Base-by-base conservation (phyloP, 2,329 filamentous ascomycete genomes). In the Pseudomassariella vexata region DNA sequence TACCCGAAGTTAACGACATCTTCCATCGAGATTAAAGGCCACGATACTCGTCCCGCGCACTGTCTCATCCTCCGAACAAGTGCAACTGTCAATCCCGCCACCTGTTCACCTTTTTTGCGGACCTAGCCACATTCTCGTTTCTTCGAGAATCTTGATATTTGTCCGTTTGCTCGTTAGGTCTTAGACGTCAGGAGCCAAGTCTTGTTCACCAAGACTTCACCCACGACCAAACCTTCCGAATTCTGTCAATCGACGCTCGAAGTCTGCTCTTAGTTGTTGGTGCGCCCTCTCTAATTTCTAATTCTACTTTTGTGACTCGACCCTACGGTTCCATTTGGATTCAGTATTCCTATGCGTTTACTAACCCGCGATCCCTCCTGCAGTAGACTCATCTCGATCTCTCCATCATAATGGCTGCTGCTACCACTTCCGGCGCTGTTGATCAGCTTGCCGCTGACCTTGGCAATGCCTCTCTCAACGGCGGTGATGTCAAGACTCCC, bases 371-470 rank as follows among this genome's bases (percentile, higher is more conserved):
- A 25, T 21, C 25, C 25, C 19, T 25, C 32, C 24, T 10, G 27
- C 28, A 23, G 22, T 30, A 34, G 16, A 25, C 20, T 17, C 12
- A 32, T 38, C 49, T 42, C 34, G 46, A 42, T 47, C 36, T 45
- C 31, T 42, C 30, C 34, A 36, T 41, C 48, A 50, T 45, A 63
- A 82, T 83, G 76, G 70, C 76, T 65, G 67, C 71, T 57, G 62
- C 73, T 63, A 62, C 68, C 59, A 57, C 68, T 49, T 57, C 68
- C 53, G 65, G 66, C 63, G 74, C 75, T 77, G 76, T 82, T 70
- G 82, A 85, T 53, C 84, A 87, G 81, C 83, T 88, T 63, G 76
- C 80, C 68, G 70, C 77, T 65, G 85, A 92, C 58, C 81, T 83
- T 53, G 69, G 73, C 64, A 85, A 80, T 66, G 66, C 80, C 56